Conservation (phyloP, 148 eudicot genomes). For the Nyssa sinensis region DNA sequence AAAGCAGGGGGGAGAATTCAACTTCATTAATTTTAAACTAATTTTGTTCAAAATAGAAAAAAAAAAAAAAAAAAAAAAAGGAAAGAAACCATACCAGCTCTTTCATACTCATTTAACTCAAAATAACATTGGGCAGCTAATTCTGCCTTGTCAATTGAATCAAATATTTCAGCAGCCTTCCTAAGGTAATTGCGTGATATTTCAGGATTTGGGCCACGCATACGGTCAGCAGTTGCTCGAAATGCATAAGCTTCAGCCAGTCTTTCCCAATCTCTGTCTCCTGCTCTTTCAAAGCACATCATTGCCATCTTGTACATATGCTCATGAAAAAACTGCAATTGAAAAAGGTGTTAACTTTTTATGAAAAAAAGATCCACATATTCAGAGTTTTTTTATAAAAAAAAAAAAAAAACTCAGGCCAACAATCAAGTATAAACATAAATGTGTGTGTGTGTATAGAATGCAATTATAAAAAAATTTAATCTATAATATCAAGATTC, state of each 20-base stretch:
- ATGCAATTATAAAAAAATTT: too few relatives aligned
- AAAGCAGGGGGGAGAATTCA: too few relatives aligned
- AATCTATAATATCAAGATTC: too few relatives aligned
- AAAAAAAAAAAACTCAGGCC: too few relatives aligned
- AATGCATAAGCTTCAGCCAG: slow-evolving; percentile 38
- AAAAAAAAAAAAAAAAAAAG: slow-evolving; percentile 7
- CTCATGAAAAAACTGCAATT: slow-evolving; percentile 32
- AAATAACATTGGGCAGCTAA: slow-evolving; percentile 34
- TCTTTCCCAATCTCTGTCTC: slow-evolving; percentile 38
- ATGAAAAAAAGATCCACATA: too few relatives aligned
- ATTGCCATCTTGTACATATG: slow-evolving; percentile 39
- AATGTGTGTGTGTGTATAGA: too few relatives aligned
- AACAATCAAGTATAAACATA: too few relatives aligned
- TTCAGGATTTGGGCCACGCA: slow-evolving; percentile 23
- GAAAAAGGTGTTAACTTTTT: too few relatives aligned
- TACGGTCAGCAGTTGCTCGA: slow-evolving; percentile 27
- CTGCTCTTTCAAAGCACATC: too few relatives aligned
- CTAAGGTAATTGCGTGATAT: slow-evolving; percentile 25
- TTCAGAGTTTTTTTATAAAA: too few relatives aligned
- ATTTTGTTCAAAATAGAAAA: too few relatives aligned
- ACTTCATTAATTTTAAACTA: not conserved
- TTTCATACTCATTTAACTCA: slow-evolving; percentile 25
- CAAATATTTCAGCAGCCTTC: slow-evolving; percentile 44
- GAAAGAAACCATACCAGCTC: slow-evolving; percentile 24
- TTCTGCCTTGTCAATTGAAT: slow-evolving; percentile 22